Percentiles rank a stretch among this genome's conserved stretches.
Evolutionary conservation across 257 asterid genomes (phyloP).

Genomic region (Solanum phureja): DNA sequence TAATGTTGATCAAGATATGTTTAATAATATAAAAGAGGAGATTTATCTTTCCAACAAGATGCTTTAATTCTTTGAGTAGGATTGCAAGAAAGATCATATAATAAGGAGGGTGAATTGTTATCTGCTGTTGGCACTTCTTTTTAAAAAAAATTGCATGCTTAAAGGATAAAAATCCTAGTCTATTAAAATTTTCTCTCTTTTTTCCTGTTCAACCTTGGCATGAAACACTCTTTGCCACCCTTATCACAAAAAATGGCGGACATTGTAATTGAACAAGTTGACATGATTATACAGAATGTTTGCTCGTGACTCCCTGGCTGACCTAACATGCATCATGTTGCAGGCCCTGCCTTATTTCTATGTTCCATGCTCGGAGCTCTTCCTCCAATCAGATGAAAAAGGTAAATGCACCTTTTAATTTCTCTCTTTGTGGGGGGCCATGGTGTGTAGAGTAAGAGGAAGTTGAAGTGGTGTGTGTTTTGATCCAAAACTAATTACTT

Average conservation of each 20-base stretch:
- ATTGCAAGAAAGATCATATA: not conserved
- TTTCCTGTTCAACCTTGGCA: not conserved
- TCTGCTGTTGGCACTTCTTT: not conserved
- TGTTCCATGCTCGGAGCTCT: slow-evolving; percentile 56
- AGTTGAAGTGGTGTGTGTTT: not conserved
- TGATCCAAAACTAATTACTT: not conserved
- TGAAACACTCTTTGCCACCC: not conserved
- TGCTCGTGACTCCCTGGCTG: not conserved
- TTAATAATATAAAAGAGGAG: not conserved
- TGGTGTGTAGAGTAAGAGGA: not conserved
- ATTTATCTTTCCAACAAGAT: not conserved
- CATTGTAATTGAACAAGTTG: not conserved
- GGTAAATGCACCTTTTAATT: slow-evolving; percentile 31
- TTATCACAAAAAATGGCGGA: not conserved
- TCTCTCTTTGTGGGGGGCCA: not conserved
- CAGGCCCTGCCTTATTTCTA: slow-evolving; percentile 88
- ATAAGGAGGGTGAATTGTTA: not conserved
- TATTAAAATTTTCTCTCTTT: not conserved
- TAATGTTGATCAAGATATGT: not conserved
- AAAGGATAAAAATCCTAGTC: not conserved
- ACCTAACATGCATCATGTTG: slow-evolving; percentile 4
- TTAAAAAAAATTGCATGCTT: not conserved
- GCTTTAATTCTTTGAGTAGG: not conserved
- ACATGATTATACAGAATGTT: not conserved
- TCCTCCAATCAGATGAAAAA: slow-evolving; percentile 34